Percentiles rank a stretch among this genome's conserved stretches.
phyloP scores from a whole-genome alignment of 805 yeast species.

The Lipomyces spencermartinsiae region DNA sequence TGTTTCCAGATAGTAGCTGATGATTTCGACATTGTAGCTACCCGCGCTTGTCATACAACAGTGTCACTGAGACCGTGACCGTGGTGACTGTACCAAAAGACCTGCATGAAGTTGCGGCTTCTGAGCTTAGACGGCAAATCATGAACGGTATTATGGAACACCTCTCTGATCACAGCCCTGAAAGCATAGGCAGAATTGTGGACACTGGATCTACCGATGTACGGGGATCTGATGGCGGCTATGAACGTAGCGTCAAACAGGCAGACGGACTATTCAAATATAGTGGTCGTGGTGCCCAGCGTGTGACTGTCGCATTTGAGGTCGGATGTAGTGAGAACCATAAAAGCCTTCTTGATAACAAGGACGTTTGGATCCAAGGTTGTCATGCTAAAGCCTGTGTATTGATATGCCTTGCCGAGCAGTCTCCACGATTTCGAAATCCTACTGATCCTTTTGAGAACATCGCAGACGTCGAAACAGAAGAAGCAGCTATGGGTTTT shows the following conservation, averaged over 20 bases:
- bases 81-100: no score
- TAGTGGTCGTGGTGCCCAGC: not conserved
- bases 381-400: not conserved
- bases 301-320: no score
- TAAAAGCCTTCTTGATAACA: not conserved
- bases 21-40: no score
- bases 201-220: not conserved
- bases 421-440: not conserved
- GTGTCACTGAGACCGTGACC: no score
- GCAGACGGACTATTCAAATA: not conserved
- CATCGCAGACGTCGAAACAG: not conserved
- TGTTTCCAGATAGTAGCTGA: no score
- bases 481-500: not conserved
- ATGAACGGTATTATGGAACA: no score
- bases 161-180: no score
- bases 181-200: no score
- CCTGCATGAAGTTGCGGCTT: no score
- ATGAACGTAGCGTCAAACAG: not conserved
- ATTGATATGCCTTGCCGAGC: not conserved
- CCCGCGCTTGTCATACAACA: no score
- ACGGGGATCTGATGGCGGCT: not conserved
- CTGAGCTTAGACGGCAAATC: no score
- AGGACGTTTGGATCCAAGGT: not conserved
- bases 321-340: not conserved
- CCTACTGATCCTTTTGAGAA: not conserved